These are phyloP conservation scores for Skeletonema menzelii DNA, from an alignment of 108 stramenopile species.

Conservation along the genomic window DNA sequence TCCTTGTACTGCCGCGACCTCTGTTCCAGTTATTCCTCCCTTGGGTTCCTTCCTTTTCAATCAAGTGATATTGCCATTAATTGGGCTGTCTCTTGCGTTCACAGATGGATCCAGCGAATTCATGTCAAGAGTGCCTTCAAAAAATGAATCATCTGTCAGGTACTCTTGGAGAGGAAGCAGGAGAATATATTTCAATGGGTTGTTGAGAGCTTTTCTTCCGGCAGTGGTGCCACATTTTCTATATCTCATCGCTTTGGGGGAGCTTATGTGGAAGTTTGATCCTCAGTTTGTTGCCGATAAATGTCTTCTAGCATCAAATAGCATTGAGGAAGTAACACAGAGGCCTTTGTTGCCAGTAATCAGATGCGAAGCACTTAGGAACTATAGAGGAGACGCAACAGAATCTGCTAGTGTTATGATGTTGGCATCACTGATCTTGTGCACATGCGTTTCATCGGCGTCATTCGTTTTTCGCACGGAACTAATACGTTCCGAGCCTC, in stretches of 20 bases:
- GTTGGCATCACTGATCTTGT: slow-evolving; percentile 63
- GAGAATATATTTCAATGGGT: slow-evolving; percentile 36
- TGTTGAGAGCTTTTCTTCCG: slow-evolving; percentile 60
- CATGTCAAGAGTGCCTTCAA: slow-evolving; percentile 81
- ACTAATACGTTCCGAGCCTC: slow-evolving; percentile 52
- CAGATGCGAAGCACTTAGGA: slow-evolving; percentile 63
- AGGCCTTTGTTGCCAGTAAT: slow-evolving; percentile 35
- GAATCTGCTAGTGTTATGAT: slow-evolving; percentile 53
- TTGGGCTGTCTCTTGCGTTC: slow-evolving; percentile 71
- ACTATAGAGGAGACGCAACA: slow-evolving; percentile 61
- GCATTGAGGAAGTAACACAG: not conserved
- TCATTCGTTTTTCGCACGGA: slow-evolving; percentile 67
- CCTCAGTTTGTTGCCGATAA: slow-evolving; percentile 24
- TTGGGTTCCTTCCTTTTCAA: slow-evolving; percentile 68
- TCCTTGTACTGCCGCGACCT: slow-evolving; percentile 60
- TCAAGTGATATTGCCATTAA: slow-evolving; percentile 61
- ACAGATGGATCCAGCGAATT: slow-evolving; percentile 53
- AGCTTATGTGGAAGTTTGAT: slow-evolving; percentile 44
- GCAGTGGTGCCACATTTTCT: slow-evolving; percentile 69
- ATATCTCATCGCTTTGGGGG: slow-evolving; percentile 62
- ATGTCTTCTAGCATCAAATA: slow-evolving; percentile 10
- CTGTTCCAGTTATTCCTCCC: slow-evolving; percentile 57
- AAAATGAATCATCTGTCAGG: slow-evolving; percentile 71
- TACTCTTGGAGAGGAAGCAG: slow-evolving; percentile 65
- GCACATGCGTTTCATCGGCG: slow-evolving; percentile 58